Evolutionary conservation across 108 stramenopile genomes (phyloP).

Genomic region (Skeletonema potamos): DNA sequence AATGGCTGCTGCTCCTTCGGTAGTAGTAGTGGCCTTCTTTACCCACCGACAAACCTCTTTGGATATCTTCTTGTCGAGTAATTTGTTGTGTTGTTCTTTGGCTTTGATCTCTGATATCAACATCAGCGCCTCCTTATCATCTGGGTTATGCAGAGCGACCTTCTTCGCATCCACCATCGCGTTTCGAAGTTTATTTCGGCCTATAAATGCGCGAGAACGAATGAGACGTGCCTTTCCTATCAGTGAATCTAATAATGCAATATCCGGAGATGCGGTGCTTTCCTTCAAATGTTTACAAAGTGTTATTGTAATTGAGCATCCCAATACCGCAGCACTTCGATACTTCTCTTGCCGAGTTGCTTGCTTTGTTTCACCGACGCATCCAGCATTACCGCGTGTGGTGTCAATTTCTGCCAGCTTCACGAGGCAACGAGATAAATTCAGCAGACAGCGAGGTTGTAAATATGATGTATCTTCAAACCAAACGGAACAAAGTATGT

Average conservation of each 20-base stretch:
- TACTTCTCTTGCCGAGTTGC: slow-evolving; percentile 22
- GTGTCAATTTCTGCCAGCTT: slow-evolving; percentile 53
- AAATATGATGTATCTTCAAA: slow-evolving; percentile 19
- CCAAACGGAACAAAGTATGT: slow-evolving; percentile 48
- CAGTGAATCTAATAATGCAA: slow-evolving; percentile 8
- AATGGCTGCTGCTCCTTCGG: slow-evolving; percentile 1
- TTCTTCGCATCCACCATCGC: slow-evolving; percentile 26
- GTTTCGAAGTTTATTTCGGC: slow-evolving; percentile 10
- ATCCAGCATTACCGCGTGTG: background rate
- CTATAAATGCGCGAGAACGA: slow-evolving; percentile 32
- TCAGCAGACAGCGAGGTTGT: slow-evolving; percentile 62
- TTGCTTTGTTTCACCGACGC: background rate
- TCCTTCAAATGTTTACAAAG: slow-evolving; percentile 14
- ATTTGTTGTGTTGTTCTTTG: slow-evolving; percentile 5
- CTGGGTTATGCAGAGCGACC: slow-evolving; percentile 11
- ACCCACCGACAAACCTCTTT: slow-evolving; percentile 63
- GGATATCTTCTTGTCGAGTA: slow-evolving; percentile 55
- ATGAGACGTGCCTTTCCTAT: slow-evolving; percentile 31
- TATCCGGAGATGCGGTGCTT: background rate
- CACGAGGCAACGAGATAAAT: slow-evolving; percentile 61
- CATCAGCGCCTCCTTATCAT: slow-evolving; percentile 25
- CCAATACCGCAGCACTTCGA: slow-evolving; percentile 25
- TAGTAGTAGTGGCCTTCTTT: slow-evolving; percentile 41
- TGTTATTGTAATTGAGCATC: slow-evolving; percentile 34
- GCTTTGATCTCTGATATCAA: slow-evolving; percentile 26